Evolutionary conservation across 1,284 basidiomycete species (phyloP), one percentile per base, ranked within the genome.

Genomic region (Puccinia triticina): DNA sequence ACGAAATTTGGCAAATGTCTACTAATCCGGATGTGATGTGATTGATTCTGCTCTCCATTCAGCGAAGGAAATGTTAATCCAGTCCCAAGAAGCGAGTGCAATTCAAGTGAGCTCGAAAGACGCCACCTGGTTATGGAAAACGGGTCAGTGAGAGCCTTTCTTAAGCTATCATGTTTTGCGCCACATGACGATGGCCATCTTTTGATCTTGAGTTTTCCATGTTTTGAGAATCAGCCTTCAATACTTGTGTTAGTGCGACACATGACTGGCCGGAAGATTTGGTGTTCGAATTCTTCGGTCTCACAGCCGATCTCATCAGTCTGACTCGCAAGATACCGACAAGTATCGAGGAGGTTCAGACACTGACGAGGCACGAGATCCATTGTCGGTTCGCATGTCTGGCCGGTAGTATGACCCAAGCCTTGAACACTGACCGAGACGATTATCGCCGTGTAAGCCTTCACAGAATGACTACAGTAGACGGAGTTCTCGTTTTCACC

Each of bases 51-150:
- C 12, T 46, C 18, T 26, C 32, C 3, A 73, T 73, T 32, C 50
- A 78, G 77, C 77, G 12, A 78, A 78, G 50, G 46, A 78, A 57
- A 67, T 78, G 77, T 37, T 78, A 48, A 53, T 67, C 32, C 55
- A 81, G 43, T 64, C 66, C 5, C 29, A 74, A 34, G 50, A 73
- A 46, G 40, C 37, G 29, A 71, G 59, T 23, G 48, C 48, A 11
- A 61, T 59, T 43, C 37, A 64, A n/a, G 59, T 82, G 26, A 69
- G 61, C 55, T 37, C 40, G 16, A 82, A 71, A 46, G 81, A 82
- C 29, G 81, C 81, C 40, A 82, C 81, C 53, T 82, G 81, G 81
- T 18, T 82, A 43, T 82, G 81, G 81, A 82, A 82, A 74, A 76
- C 81, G 66, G 81, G 81, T 76, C 34, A 18, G 77, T 26, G 16